Evolutionary conservation across 371 early-diverging fungal species (phyloP), one percentile per base, ranked within the genome.

Genomic region (Lichtheimia hyalospora): DNA sequence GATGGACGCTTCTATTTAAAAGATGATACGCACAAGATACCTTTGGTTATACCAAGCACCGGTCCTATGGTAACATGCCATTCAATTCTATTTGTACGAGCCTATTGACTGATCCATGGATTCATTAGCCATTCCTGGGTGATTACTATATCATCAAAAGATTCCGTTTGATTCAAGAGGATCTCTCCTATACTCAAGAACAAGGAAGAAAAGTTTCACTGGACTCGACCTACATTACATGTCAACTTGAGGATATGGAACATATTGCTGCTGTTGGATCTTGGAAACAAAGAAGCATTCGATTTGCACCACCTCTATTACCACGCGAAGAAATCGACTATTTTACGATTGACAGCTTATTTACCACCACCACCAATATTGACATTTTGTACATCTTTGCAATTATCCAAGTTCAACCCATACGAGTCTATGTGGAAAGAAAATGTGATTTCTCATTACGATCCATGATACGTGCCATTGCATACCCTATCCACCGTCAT

Each of bases 1-100:
- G 62, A 66, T 20, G 67, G 67, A 1, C 54, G 52, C 12, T 51
- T 61, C 15, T 51, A 58, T 25, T n/a, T 66, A 1, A 13, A 18
- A 40, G 62, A 66, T 40, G 59, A 49, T 28, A 49, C 59, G 4
- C 14, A 52, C 8, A 49, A 42, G 23, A 34, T 61, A 44, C 49
- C 57, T 20, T 24, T 66, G 15, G 54, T 66, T 0, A 5, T 66
- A 12, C 24, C 27, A 13, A 18, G 8, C 14, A 25, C 20, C 34
- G 52, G 27, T 43, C 20, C 14, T 2, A 18, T 46, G 46, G 46
- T 46, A 46, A 46, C 7, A 2, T 46, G 46, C 5, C n/a, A 18
- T 5, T 16, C 15, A 16, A 5, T 46, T 12, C 46, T 16, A 8
- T 46, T 16, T 46, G 2, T 21, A 10, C 7, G 46, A 46, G 6